Evolutionary conservation across 768 basidiomycete species (phyloP).

Genomic region (Podaxis sp.): DNA sequence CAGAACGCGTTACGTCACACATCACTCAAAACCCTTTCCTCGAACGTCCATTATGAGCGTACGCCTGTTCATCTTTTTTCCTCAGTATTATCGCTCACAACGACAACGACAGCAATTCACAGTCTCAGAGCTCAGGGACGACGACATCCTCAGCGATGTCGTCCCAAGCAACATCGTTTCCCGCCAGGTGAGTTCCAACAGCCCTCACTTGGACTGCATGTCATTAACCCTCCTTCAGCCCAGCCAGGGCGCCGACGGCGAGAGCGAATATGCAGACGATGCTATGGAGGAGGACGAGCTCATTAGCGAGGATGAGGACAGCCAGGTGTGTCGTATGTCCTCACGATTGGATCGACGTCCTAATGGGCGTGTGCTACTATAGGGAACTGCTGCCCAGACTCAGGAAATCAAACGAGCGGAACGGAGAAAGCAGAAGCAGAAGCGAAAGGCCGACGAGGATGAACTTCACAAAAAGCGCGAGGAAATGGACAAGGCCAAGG

Average conservation of each 20-base stretch:
- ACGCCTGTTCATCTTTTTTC: slow-evolving; percentile 3
- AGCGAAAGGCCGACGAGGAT: slow-evolving; percentile 65
- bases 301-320: slow-evolving; percentile 47
- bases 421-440: slow-evolving; percentile 35
- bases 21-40: neutral
- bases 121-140: slow-evolving; percentile 41
- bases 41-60: slow-evolving; percentile 21
- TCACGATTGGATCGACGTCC: neutral
- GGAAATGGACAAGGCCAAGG: slow-evolving; percentile 89
- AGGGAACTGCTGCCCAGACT: slow-evolving; percentile 23
- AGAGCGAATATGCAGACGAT: slow-evolving; percentile 68
- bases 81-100: neutral
- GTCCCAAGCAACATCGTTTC: slow-evolving; percentile 91
- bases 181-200: slow-evolving; percentile 55
- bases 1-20: neutral
- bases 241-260: slow-evolving; percentile 70
- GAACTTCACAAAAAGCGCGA: slow-evolving; percentile 67
- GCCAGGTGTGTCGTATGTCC: slow-evolving; percentile 23
- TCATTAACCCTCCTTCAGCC: slow-evolving; percentile 26
- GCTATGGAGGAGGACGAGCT: slow-evolving; percentile 60
- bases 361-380: slow-evolving; percentile 4
- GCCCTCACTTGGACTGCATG: neutral
- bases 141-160: slow-evolving; percentile 87
- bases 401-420: slow-evolving; percentile 28
- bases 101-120: slow-evolving; percentile 29